Conservation (phyloP, 2,329 filamentous ascomycete species). For the Zymoseptoria passerinii region DNA sequence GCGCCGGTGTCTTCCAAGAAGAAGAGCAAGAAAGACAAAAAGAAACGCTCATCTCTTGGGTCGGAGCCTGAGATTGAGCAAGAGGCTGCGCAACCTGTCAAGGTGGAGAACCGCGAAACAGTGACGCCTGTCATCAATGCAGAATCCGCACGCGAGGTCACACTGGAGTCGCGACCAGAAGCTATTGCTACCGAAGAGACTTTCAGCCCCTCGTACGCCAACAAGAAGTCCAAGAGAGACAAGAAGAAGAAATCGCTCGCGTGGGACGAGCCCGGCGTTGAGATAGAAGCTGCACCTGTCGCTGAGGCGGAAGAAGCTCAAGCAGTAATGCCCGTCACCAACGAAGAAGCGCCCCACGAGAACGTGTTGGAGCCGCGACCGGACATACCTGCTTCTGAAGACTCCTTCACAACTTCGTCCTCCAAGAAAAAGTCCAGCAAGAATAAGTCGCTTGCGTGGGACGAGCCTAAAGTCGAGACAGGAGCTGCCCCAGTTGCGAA, state of each 20-base stretch:
- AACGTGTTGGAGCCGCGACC: background rate
- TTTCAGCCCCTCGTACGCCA: constrained; percentile 3
- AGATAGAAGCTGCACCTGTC: background rate
- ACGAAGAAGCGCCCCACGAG: background rate
- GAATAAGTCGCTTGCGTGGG: constrained; percentile 13
- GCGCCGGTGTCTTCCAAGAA: constrained; percentile 13
- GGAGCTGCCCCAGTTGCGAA: background rate
- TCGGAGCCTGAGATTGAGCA: constrained; percentile 5
- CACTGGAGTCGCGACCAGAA: background rate
- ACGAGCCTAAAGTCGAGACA: background rate
- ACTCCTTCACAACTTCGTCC: constrained; percentile 2
- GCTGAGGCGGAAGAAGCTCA: background rate
- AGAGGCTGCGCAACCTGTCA: background rate
- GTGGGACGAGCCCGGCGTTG: constrained; percentile 2
- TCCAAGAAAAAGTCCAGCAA: constrained; percentile 34
- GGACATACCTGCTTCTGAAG: background rate
- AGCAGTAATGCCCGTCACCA: constrained; percentile 4
- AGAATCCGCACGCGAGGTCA: too few relatives aligned
- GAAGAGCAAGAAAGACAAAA: constrained; percentile 23
- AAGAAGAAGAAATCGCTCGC: constrained; percentile 29
- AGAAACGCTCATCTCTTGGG: constrained; percentile 4
- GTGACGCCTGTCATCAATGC: constrained; percentile 5
- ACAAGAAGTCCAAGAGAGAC: constrained; percentile 34
- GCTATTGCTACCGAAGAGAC: background rate
- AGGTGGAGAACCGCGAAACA: background rate